Conservation (phyloP, 306 rosid genomes). For the barrel medic (Medicago truncatula) region DNA sequence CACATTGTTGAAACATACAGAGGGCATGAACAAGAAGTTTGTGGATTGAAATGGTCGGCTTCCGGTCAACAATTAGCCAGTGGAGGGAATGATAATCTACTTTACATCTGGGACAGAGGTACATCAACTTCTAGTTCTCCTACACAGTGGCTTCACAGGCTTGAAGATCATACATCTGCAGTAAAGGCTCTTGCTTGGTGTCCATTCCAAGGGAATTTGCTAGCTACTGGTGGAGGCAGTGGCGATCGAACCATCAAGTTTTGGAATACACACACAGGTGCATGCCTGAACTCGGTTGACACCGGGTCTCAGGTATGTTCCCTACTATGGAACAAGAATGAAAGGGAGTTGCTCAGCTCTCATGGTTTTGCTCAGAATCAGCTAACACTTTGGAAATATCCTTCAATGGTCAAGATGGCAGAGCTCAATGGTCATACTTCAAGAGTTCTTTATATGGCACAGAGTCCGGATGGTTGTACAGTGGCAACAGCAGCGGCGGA, state of each 20-base stretch:
- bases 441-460: constrained; percentile 84
- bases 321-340: constrained; percentile 86
- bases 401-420: constrained; percentile 90
- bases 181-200: constrained; percentile 93
- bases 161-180: constrained; percentile 79
- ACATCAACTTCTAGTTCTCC: constrained; percentile 66
- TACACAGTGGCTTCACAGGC: constrained; percentile 86
- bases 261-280: constrained; percentile 93
- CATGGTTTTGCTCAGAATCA: constrained; percentile 84
- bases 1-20: constrained; percentile 82
- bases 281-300: constrained; percentile 85
- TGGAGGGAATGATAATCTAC: constrained; percentile 85
- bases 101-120: constrained; percentile 76
- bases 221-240: constrained; percentile 83
- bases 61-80: constrained; percentile 86
- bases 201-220: constrained; percentile 82
- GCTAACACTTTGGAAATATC: constrained; percentile 88
- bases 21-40: constrained; percentile 83
- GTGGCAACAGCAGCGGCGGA: constrained; percentile 71
- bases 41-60: constrained; percentile 83
- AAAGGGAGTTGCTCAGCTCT: constrained; percentile 87
- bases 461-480: constrained; percentile 63
- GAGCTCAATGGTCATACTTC: constrained; percentile 93
- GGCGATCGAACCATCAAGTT: constrained; percentile 79
- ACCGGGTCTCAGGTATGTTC: constrained; percentile 92